Conservation (phyloP, 805 yeast genomes). For the Starmerella sp. region DNA sequence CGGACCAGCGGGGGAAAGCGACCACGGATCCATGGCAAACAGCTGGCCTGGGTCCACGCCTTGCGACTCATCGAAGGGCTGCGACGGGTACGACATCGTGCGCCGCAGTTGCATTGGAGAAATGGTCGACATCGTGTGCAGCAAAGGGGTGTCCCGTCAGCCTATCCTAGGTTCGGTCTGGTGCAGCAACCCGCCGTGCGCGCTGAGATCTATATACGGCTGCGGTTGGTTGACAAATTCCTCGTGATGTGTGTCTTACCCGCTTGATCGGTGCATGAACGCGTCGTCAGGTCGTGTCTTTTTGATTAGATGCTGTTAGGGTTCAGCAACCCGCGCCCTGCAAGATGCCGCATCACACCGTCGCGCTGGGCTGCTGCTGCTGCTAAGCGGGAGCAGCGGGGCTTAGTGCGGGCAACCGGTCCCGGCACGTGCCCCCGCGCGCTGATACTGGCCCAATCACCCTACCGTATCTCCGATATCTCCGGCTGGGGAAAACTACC, state of each 20-base stretch:
- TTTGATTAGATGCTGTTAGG: constrained; percentile 7
- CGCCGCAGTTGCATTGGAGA: constrained; percentile 3
- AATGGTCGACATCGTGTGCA: background rate
- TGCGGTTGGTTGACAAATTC: constrained; percentile 11
- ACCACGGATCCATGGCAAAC: constrained; percentile 6
- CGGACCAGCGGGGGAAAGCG: constrained; percentile 7
- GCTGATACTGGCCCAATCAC: too few species aligned
- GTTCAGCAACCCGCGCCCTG: background rate
- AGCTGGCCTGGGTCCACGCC: constrained; percentile 9
- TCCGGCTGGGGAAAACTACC: too few species aligned
- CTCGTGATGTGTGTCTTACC: constrained; percentile 6
- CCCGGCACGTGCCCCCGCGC: too few species aligned
- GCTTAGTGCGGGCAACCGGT: background rate
- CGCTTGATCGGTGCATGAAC: constrained; percentile 2
- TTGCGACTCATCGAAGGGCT: constrained; percentile 1
- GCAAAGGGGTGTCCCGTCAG: background rate
- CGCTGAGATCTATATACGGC: constrained; percentile 6
- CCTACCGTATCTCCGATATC: too few species aligned
- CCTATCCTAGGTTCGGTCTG: background rate
- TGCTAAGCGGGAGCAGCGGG: background rate
- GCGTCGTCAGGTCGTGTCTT: constrained; percentile 9
- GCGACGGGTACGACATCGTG: constrained; percentile 5
- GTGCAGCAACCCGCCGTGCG: background rate
- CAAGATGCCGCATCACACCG: background rate
- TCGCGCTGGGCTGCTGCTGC: background rate